Base-by-base conservation (phyloP, 805 yeast species). In the Cyberlindnera mississippiensis region DNA sequence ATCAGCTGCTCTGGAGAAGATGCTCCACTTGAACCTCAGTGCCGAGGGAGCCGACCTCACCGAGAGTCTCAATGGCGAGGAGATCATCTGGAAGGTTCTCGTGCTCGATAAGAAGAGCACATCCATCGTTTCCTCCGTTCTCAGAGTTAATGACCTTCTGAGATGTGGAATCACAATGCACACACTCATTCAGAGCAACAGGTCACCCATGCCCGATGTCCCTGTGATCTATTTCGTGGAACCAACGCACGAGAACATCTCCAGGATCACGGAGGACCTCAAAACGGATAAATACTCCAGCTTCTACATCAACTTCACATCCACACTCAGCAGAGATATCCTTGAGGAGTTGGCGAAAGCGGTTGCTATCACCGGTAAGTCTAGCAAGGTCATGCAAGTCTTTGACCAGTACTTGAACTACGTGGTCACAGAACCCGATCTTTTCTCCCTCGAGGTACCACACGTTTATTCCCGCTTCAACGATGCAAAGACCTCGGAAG, bases 341-440 rank as follows among this genome's bases (percentile, higher is more conserved):
- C 72, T 93, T 41, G 99, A 93, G 62, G 89, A 84, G 33, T 80
- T 93, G 59, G 97, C 97, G 16, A 82, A 83, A 51, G 73, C 81
- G 38, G 91, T 88, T 20, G 84, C 96, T 0, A 52, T 77, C 37
- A 70, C 79, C 13, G 89, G 89, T 1, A 82, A 82, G 50, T 74
- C 91, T 2, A 71, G 69, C 46, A 78, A 77, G 53, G 83, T 93
- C 42, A 76, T 82, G 49, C 98, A 91, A 62, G 95, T 93, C 5
- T 93, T 71, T 63, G 99, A 93, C 63, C 99, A 93, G 64, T 93
- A 90, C 63, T 69, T 91, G 48, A 90, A 91, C 64, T 93, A 87
- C 59, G 71, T 88, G 9, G 97, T 91, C 17, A 85, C 96, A 2
- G 99, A 93, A 60, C 95, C 96, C 17, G 85, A 87, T 56, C 68